These are phyloP conservation scores for Epichloe sibirici DNA, from an alignment of 2,329 filamentous ascomycete species.

Conservation along the genomic window DNA sequence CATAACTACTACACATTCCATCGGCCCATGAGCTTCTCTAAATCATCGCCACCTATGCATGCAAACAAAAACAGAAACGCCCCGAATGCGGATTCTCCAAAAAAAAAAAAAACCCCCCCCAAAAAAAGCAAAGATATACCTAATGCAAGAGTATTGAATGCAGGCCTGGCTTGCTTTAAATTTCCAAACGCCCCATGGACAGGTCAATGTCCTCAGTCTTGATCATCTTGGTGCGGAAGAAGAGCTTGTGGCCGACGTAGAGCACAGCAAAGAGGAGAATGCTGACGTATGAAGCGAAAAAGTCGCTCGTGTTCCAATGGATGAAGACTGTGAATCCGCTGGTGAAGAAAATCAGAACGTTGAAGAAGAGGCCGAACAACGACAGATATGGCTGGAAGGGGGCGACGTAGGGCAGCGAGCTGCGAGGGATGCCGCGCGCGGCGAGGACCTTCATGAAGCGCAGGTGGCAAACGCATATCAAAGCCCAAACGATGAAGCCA, in stretches of 20 bases:
- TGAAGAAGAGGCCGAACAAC: conserved; percentile 55
- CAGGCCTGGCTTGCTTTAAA: neutral
- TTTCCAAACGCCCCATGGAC: conserved; percentile 5
- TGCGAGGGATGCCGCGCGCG: conserved; percentile 43
- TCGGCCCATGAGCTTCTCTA: neutral
- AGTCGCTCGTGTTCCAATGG: conserved; percentile 44
- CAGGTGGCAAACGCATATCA: conserved; percentile 52
- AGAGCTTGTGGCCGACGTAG: conserved; percentile 48
- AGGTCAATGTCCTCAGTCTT: conserved; percentile 25
- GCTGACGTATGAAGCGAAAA: conserved; percentile 54
- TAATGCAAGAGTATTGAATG: no score
- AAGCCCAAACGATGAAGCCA: conserved; percentile 59
- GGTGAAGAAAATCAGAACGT: conserved; percentile 50
- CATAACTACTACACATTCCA: neutral
- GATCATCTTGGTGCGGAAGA: conserved; percentile 27
- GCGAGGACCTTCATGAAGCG: conserved; percentile 50
- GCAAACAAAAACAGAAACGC: neutral
- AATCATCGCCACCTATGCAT: conserved; percentile 1
- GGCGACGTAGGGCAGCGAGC: conserved; percentile 47
- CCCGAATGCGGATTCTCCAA: neutral
- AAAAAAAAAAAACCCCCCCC: no score
- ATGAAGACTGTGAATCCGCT: conserved; percentile 61
- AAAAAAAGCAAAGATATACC: no score
- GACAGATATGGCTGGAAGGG: conserved; percentile 51
- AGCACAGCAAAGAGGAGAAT: conserved; percentile 50